Evolutionary conservation across 139 green algal species (phyloP).

Genomic region (Yamagishiella unicocca): DNA sequence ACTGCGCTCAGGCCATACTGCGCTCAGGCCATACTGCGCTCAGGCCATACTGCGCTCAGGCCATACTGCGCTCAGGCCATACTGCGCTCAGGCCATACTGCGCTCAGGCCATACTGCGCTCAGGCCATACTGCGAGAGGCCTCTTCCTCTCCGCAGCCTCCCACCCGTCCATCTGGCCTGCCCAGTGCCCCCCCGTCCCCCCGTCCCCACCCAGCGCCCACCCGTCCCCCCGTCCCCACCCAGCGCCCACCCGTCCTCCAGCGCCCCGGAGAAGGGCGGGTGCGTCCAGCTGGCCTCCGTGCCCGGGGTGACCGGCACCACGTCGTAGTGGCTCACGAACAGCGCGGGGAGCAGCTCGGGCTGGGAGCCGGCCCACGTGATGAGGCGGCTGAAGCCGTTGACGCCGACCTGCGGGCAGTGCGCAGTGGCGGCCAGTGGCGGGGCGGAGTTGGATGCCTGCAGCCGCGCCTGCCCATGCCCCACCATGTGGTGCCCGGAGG

Average conservation of each 20-base stretch:
- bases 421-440: too few relatives aligned
- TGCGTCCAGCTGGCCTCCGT: slow-evolving; percentile 65
- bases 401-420: slow-evolving; percentile 28
- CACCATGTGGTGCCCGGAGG: neutral
- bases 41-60: too few relatives aligned
- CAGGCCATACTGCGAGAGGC: too few relatives aligned
- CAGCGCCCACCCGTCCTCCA: slow-evolving; percentile 65
- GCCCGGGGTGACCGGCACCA: slow-evolving; percentile 73
- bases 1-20: too few relatives aligned
- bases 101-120: too few relatives aligned
- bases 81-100: too few relatives aligned
- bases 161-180: neutral
- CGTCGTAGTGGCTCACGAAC: slow-evolving; percentile 81
- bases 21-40: too few relatives aligned
- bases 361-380: slow-evolving; percentile 76
- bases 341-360: slow-evolving; percentile 64
- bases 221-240: neutral
- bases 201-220: neutral
- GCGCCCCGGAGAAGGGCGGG: slow-evolving; percentile 71
- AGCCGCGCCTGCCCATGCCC: too few relatives aligned
- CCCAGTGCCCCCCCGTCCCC: neutral
- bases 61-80: too few relatives aligned
- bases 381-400: slow-evolving; percentile 63
- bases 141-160: neutral
- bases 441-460: too few relatives aligned